phyloP scores from a whole-genome alignment of 2,329 filamentous ascomycete species.

The Aspergillus eucalypticola region DNA sequence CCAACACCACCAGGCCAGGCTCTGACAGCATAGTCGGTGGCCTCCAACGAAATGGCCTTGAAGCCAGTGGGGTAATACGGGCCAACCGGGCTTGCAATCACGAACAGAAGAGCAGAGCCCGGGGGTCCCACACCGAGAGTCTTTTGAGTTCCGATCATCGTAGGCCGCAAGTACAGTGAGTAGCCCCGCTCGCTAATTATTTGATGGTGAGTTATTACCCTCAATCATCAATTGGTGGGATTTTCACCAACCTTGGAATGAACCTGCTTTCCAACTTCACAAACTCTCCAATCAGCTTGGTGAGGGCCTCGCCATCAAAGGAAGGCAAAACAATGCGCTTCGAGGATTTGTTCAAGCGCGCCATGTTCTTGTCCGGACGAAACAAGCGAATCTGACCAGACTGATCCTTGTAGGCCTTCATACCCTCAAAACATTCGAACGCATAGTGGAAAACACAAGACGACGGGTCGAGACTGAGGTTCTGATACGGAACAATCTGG shows the following conservation, averaged over 20 bases:
- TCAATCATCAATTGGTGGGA: not conserved
- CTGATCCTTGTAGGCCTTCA: conserved; percentile 97
- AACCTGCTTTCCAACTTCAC: conserved; percentile 81
- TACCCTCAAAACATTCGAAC: conserved; percentile 97
- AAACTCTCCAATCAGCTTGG: conserved; percentile 78
- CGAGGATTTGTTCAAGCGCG: conserved; percentile 84
- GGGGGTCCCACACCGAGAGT: conserved; percentile 93
- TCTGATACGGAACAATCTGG: conserved; percentile 89
- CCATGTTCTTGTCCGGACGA: conserved; percentile 95
- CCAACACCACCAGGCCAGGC: conserved; percentile 98
- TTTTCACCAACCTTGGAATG: conserved; percentile 68
- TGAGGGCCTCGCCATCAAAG: conserved; percentile 72
- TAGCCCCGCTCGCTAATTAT: conserved; percentile 67
- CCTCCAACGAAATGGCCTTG: conserved; percentile 94
- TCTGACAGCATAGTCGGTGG: conserved; percentile 92
- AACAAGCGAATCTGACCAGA: conserved; percentile 80
- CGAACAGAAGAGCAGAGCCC: conserved; percentile 84
- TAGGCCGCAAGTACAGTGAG: conserved; percentile 92
- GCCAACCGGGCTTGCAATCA: conserved; percentile 94
- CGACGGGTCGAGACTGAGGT: conserved; percentile 92
- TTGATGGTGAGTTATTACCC: not conserved
- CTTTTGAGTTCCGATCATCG: conserved; percentile 94
- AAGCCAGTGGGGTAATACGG: conserved; percentile 98
- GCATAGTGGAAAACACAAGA: conserved; percentile 99
- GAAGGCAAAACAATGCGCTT: conserved; percentile 90